Percentiles rank a stretch among this genome's conserved stretches.
phyloP scores from a whole-genome alignment of 208 protist species.

The Naegleria fowleri region DNA sequence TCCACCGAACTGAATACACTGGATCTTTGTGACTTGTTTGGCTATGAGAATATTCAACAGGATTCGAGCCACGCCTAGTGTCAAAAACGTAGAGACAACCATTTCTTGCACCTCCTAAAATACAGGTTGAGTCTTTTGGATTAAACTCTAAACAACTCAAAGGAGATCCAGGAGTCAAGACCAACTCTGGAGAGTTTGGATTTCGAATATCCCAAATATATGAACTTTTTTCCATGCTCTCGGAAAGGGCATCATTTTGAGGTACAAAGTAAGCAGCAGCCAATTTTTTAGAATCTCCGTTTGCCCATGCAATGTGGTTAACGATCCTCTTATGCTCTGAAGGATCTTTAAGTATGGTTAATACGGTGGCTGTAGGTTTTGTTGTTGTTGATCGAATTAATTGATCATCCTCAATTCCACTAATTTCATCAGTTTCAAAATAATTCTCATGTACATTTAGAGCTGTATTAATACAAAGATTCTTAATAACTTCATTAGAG shows the following conservation, averaged over 20 bases:
- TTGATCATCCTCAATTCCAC: background rate
- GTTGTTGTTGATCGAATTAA: slow-evolving; percentile 63
- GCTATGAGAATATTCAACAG: slow-evolving; percentile 73
- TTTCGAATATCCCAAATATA: slow-evolving; percentile 94
- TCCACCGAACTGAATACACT: slow-evolving; percentile 87
- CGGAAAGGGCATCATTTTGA: slow-evolving; percentile 78
- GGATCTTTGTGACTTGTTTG: slow-evolving; percentile 92
- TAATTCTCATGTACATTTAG: slow-evolving; percentile 95
- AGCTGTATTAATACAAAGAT: slow-evolving; percentile 90
- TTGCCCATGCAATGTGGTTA: slow-evolving; percentile 83
- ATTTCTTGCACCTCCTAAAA: slow-evolving; percentile 92
- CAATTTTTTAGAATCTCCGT: slow-evolving; percentile 71
- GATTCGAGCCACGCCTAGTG: slow-evolving; percentile 74
- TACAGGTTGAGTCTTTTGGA: slow-evolving; percentile 84
- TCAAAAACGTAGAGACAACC: slow-evolving; percentile 91
- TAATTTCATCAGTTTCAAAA: slow-evolving; percentile 60
- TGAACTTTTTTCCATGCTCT: slow-evolving; percentile 79
- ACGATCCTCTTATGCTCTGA: slow-evolving; percentile 74
- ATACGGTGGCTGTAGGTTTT: slow-evolving; percentile 78
- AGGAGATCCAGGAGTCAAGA: slow-evolving; percentile 79
- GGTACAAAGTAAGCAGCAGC: slow-evolving; percentile 86
- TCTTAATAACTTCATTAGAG: slow-evolving; percentile 69
- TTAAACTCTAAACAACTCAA: slow-evolving; percentile 91
- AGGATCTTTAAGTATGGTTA: slow-evolving; percentile 87
- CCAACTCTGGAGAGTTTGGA: slow-evolving; percentile 84